phyloP scores from a whole-genome alignment of 805 yeast genomes.

The Candida yuanshanica region DNA sequence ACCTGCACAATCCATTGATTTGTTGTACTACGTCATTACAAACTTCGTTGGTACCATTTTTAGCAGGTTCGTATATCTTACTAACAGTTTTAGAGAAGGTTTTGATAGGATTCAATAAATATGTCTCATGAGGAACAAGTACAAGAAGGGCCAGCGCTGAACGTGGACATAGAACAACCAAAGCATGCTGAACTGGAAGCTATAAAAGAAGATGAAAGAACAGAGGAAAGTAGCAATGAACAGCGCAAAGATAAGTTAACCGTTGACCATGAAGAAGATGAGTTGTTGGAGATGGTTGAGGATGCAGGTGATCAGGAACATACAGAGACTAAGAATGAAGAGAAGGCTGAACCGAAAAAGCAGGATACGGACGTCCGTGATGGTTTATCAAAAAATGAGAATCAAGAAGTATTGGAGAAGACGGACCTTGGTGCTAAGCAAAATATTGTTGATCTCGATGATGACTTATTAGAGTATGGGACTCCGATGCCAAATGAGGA shows the following conservation, averaged over 20 bases:
- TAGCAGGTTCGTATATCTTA: not conserved
- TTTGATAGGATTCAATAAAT: not conserved
- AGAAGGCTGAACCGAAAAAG: too few relatives aligned
- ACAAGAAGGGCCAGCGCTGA: too few relatives aligned
- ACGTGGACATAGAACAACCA: too few relatives aligned
- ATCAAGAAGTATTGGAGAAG: too few relatives aligned
- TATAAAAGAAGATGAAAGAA: conserved; percentile 8
- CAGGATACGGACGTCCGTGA: too few relatives aligned
- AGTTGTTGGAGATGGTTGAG: not conserved
- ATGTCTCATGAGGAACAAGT: not conserved
- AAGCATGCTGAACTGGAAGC: too few relatives aligned
- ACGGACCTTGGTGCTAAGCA: too few relatives aligned
- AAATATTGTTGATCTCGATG: conserved; percentile 5
- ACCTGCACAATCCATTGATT: too few relatives aligned
- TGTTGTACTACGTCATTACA: too few relatives aligned
- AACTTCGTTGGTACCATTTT: too few relatives aligned
- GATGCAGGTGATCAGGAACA: not conserved
- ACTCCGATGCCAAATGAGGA: not conserved
- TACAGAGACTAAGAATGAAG: not conserved
- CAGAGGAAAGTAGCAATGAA: conserved; percentile 6
- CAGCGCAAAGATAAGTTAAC: conserved; percentile 9
- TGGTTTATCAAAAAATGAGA: too few relatives aligned
- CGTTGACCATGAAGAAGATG: conserved; percentile 1
- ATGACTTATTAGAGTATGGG: not conserved
- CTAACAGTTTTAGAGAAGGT: not conserved